Evolutionary conservation across 2,329 filamentous ascomycete genomes (phyloP).

Genomic region (Sarocladium brachiariae): DNA sequence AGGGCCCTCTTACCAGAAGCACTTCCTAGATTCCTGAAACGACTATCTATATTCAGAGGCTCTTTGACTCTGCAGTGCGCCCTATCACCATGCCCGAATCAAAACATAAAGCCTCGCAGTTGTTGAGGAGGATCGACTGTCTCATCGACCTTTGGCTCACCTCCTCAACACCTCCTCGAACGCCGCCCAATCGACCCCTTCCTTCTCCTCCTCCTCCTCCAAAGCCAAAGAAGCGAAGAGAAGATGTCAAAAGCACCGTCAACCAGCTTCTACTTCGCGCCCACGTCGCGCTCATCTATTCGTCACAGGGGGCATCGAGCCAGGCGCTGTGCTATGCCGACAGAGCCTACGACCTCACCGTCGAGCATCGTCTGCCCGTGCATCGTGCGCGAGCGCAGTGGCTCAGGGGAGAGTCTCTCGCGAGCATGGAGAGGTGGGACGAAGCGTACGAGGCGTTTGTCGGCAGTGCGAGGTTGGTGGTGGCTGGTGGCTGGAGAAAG

Average conservation of each 20-base stretch:
- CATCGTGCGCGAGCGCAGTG: conserved; percentile 8
- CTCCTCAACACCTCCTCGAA: background rate
- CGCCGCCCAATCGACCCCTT: background rate
- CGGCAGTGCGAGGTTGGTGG: conserved; percentile 10
- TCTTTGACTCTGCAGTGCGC: no score
- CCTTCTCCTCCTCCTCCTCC: background rate
- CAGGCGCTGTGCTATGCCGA: conserved; percentile 5
- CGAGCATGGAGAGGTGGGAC: conserved; percentile 3
- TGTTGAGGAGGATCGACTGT: background rate
- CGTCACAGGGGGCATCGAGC: background rate
- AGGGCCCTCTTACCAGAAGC: background rate
- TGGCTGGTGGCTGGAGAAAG: background rate
- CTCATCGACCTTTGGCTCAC: background rate
- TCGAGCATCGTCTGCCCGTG: background rate
- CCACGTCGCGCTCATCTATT: background rate
- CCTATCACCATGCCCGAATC: no score
- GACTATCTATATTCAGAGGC: no score
- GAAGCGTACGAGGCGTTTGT: conserved; percentile 10
- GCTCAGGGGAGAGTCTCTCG: conserved; percentile 4
- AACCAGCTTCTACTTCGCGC: conserved; percentile 5
- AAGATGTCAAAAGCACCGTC: background rate
- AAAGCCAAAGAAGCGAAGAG: background rate
- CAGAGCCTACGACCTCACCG: background rate
- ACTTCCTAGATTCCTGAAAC: no score
- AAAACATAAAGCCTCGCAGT: background rate